Evolutionary conservation across 805 yeast species (phyloP), one percentile per base, ranked within the genome.

Genomic region (Yarrowia keelungensis): DNA sequence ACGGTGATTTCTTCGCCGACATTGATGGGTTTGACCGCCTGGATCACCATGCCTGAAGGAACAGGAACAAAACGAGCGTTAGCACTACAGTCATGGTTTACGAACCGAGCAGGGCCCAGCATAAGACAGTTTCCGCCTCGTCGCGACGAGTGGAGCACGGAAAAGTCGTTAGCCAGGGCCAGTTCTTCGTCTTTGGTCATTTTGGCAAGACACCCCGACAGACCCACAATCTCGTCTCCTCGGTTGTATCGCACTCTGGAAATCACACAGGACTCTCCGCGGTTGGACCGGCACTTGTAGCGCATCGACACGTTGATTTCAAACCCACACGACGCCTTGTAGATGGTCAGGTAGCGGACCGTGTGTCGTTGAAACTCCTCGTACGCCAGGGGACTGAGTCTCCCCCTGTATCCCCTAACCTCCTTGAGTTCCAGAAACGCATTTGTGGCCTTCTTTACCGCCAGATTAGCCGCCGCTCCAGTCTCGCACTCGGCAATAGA

Each of bases 1-100:
- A 82, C 84, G 3, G 85, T 82, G 41, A 83, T 79, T 71, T 83
- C 85, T 71, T 83, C 84, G n/a, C 85, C 85, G 3, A 76, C 72
- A 0, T 73, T 62, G 22, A 83, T 83, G 8, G 70, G 74, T 38
- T 80, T 75, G 1, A 69, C 70, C 1, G 84, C 79, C 7, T 74
- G 70, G 5, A 83, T 74, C 26, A 73, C 72, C 75, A 83, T 76
- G 8, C 74, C 78, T 36, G 62, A 67, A 12, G 75, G 73, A 0
- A 70, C 69, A 3, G 81, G 73, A 5, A 74, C 70, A 70, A 83
- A 82, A 46, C 74, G 74, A 1, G 82, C 77, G 71, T 83, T 83
- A 5, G 83, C 79, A n/a, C 76, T 70, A 72, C 86, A 83, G 71
- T 82, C 82, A 71, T 83, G 86, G 71, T 83, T 83, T 9, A 83